Base-by-base conservation (phyloP, 2,329 filamentous ascomycete species). In the Cladophialophora chaetospira region DNA sequence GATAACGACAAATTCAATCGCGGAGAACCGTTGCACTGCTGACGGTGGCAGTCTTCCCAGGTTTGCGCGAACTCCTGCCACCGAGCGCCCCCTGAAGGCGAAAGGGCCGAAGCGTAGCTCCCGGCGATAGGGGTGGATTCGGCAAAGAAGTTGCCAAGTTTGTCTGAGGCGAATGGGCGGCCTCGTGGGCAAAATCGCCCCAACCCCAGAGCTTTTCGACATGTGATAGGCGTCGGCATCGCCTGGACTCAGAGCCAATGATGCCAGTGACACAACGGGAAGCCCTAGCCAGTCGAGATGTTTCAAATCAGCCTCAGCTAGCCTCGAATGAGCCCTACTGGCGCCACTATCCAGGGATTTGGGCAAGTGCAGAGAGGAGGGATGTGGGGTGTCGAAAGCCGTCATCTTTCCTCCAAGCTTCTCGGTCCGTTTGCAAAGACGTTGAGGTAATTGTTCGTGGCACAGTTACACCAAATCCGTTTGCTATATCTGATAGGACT, bases 91-190 rank as follows among this genome's bases (percentile, higher is more conserved):
- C n/a, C 42, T 10, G 42, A 44, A 15, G 36, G 9, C 17, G n/a
- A 31, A 38, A 35, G 51, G 51, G 42, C 51, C 51, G 51, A 54
- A 47, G 51, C 51, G 51, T 54, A 54, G 51, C 31, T 54, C 31
- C 51, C 51, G 51, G 15, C 48, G 48, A 21, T 29, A 23, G 35
- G 11, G 21, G 48, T 43, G 36, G 48, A 11, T 19, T 19, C 25
- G 21, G 47, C 23, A 21, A n/a, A 11, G 21, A 15, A 8, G 33
- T 33, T 19, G 13, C 25, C 13, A 38, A n/a, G 36, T 28, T 49
- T 38, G 31, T 15, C 6, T 19, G 46, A 43, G 36, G 36, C 48
- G 48, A 33, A 43, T 51, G 48, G 48, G 36, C 15, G 47, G 48
- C 48, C 48, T 51, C 25, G 23, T 33, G 15, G 36, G 25, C 23